Conservation (phyloP, 2,329 filamentous ascomycete species). For the Fusarium begoniae region DNA sequence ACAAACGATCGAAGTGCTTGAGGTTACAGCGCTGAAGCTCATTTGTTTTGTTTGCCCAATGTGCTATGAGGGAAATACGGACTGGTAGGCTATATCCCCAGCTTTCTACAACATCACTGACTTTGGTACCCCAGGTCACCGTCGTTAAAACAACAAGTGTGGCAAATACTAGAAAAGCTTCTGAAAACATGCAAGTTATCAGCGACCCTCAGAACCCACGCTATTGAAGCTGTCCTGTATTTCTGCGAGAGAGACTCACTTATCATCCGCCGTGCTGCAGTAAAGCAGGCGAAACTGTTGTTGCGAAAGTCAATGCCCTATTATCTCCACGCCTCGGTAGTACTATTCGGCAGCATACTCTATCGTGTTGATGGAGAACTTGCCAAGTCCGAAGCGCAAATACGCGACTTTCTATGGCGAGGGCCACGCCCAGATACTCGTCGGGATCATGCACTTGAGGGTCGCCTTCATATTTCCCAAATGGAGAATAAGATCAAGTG, state of each 20-base stretch:
- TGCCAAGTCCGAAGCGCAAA: slow-evolving; percentile 35
- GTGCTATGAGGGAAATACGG: slow-evolving; percentile 42
- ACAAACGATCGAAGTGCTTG: slow-evolving; percentile 24
- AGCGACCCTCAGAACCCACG: slow-evolving; percentile 18
- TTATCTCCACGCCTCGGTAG: slow-evolving; percentile 42
- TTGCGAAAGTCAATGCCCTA: slow-evolving; percentile 43
- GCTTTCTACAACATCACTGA: accelerated
- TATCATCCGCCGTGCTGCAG: slow-evolving; percentile 32
- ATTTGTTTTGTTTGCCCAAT: slow-evolving; percentile 42
- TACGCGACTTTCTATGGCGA: slow-evolving; percentile 37
- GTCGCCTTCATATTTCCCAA: slow-evolving; percentile 45
- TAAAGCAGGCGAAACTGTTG: slow-evolving; percentile 34
- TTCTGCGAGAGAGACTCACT: slow-evolving; percentile 44
- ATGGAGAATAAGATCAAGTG: slow-evolving; percentile 48
- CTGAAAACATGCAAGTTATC: slow-evolving; percentile 19
- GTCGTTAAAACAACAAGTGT: slow-evolving; percentile 36
- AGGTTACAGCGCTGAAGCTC: slow-evolving; percentile 28
- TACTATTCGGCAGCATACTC: slow-evolving; percentile 44
- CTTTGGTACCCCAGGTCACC: slow-evolving; percentile 24
- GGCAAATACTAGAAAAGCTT: slow-evolving; percentile 35
- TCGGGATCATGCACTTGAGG: slow-evolving; percentile 40
- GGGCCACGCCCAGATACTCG: slow-evolving; percentile 22
- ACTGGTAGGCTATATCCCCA: slow-evolving; percentile 34
- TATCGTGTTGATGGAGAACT: slow-evolving; percentile 38
- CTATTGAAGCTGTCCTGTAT: slow-evolving; percentile 40